Conservation (phyloP, 805 yeast genomes). For the Metschnikowia bowlesiae region DNA sequence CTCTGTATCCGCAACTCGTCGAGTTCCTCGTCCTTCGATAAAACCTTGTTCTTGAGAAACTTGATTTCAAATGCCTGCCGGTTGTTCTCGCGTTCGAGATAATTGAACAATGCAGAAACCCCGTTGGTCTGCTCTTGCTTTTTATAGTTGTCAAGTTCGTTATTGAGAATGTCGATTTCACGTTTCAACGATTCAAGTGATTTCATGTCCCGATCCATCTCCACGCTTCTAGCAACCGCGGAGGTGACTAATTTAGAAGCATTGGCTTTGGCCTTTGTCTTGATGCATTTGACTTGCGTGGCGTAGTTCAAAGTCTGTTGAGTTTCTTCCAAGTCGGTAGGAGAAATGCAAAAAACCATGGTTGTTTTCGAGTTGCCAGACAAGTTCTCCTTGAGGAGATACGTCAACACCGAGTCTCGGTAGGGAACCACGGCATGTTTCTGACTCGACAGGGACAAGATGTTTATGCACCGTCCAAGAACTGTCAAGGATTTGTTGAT, state of each 20-base stretch:
- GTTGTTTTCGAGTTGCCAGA: conserved; percentile 88
- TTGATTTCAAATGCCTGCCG: conserved; percentile 33
- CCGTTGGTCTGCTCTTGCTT: conserved; percentile 10
- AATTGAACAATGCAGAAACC: conserved; percentile 25
- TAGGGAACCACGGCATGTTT: conserved; percentile 52
- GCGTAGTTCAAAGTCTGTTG: conserved; percentile 75
- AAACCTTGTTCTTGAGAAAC: conserved; percentile 23
- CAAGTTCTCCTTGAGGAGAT: conserved; percentile 67
- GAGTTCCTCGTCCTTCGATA: conserved; percentile 17
- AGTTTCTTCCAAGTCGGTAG: conserved; percentile 74
- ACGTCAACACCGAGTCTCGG: conserved; percentile 71
- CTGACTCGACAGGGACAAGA: conserved; percentile 39
- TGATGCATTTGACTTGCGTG: conserved; percentile 65
- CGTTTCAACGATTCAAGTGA: conserved; percentile 26
- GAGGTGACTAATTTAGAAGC: conserved; percentile 23
- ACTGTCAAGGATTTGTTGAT: conserved; percentile 78
- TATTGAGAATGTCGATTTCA: conserved; percentile 30
- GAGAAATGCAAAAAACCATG: conserved; percentile 83
- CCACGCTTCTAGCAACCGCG: conserved; percentile 31
- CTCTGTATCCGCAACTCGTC: conserved; percentile 23
- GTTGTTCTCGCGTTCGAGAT: conserved; percentile 28
- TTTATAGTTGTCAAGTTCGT: conserved; percentile 11
- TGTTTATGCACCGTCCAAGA: conserved; percentile 61
- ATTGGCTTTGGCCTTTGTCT: conserved; percentile 52
- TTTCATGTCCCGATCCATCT: conserved; percentile 22